phyloP scores from a whole-genome alignment of 495 filamentous ascomycete genomes.

The Chlorociboria aeruginascens region DNA sequence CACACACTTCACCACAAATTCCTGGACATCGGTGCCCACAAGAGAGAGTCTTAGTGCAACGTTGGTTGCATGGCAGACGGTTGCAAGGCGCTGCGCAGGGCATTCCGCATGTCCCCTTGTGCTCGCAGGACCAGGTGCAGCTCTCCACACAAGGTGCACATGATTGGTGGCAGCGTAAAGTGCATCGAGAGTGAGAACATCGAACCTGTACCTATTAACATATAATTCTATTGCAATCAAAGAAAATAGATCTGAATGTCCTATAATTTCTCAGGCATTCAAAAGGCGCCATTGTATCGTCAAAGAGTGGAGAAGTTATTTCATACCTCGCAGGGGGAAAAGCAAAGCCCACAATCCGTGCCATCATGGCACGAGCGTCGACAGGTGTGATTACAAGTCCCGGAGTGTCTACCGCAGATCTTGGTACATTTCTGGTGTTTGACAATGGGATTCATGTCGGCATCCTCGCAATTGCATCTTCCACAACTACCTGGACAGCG shows the following conservation, averaged over 20 bases:
- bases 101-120: constrained; percentile 9
- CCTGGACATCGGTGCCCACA: constrained; percentile 51
- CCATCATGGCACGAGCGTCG: constrained; percentile 5
- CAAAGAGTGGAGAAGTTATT: background rate
- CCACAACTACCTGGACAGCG: constrained; percentile 7
- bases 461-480: constrained; percentile 2
- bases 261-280: background rate
- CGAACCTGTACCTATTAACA: constrained; percentile 6
- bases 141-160: constrained; percentile 31
- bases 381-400: constrained; percentile 10
- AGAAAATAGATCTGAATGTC: background rate
- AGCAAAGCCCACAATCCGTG: constrained; percentile 7
- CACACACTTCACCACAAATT: constrained; percentile 33
- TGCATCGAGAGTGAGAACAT: constrained; percentile 21
- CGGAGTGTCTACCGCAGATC: constrained; percentile 4
- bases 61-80: constrained; percentile 50
- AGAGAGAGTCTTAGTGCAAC: constrained; percentile 41
- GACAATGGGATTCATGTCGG: background rate
- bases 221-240: background rate
- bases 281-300: background rate
- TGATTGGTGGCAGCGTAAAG: constrained; percentile 29
- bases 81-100: constrained; percentile 46
- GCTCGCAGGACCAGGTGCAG: constrained; percentile 6
- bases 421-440: constrained; percentile 5
- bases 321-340: constrained; percentile 9